Conservation (phyloP, 345 rosid genomes). For the Linum tenue region DNA sequence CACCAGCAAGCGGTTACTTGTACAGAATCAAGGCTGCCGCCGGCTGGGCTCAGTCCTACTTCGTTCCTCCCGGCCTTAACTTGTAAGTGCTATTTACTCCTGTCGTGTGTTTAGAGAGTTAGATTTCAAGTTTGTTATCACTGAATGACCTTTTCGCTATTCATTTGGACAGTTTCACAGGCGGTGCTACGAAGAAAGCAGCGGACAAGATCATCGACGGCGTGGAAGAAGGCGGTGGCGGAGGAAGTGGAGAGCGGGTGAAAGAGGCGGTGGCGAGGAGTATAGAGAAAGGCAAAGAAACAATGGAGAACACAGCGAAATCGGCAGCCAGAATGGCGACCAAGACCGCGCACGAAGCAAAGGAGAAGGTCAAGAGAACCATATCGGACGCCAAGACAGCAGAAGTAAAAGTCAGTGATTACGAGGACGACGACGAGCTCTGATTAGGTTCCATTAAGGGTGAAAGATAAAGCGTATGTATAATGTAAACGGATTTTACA, state of each 20-base stretch:
- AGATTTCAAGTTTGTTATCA: neutral
- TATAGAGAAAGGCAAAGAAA: conserved; percentile 16
- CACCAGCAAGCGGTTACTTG: neutral
- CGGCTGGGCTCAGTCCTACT: neutral
- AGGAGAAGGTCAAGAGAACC: conserved; percentile 12
- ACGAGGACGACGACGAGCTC: conserved; percentile 2
- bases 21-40: neutral
- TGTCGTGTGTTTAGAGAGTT: no score
- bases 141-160: neutral
- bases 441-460: neutral
- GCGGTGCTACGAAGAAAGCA: neutral
- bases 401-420: neutral
- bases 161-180: conserved; percentile 4
- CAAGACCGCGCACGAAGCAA: conserved; percentile 2
- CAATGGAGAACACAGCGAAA: conserved; percentile 11
- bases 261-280: conserved; percentile 15
- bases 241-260: conserved; percentile 7
- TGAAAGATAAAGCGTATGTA: neutral
- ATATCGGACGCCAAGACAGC: neutral
- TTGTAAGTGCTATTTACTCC: neutral
- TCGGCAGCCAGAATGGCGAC: conserved; percentile 10
- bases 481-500: neutral
- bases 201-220: neutral
- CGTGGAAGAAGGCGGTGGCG: neutral
- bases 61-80: neutral